Evolutionary conservation across 2,329 filamentous ascomycete species (phyloP), one percentile per base, ranked within the genome.

Genomic region (Amesomyces nigricolor): DNA sequence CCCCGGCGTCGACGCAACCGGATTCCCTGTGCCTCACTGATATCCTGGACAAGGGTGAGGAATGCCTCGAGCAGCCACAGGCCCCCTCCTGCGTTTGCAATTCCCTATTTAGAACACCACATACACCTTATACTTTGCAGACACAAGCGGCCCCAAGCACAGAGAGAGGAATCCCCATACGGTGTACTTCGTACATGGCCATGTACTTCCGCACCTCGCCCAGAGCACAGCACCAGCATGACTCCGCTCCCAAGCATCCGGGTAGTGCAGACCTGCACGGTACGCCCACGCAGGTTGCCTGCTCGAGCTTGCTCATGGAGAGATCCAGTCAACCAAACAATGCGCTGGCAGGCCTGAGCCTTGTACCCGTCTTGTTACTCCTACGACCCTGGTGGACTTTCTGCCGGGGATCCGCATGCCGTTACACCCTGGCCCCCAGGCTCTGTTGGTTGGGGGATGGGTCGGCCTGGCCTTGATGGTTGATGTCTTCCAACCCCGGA

Each of bases 281-380:
- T 53, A 62, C 59, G 45, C 22, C 32, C 10, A 35, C 50, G 50
- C 54, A 59, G 22, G 44, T 54, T 56, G 52, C 47, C 47, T 54
- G 49, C 45, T 43, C 32, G 22, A 42, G 50, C 52, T 49, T 51
- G 40, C 35, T 50, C 49, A 53, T 53, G 59, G 56, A 55, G 46
- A 56, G n/a, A 26, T 47, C 58, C 47, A 48, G 58, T 57, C 56
- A 38, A 54, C 61, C 56, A 58, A 59, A 62, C 60, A 58, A 58
- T 62, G 61, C 49, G 58, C 42, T 63, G 59, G 57, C 61, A 60
- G 16, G 30, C 32, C 45, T 47, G 44, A 37, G 53, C 57, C 53
- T 56, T 62, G 55, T 55, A 60, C 51, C 58, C 40, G 46, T 29
- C 46, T 19, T 32, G 32, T 43, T 46, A 22, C 47, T 22, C 42